A percentile compares a stretch with the other conserved stretches of the same genome.
phyloP scores from a whole-genome alignment of 2,329 filamentous ascomycete genomes.

The Rhinocladiella mackenziei region DNA sequence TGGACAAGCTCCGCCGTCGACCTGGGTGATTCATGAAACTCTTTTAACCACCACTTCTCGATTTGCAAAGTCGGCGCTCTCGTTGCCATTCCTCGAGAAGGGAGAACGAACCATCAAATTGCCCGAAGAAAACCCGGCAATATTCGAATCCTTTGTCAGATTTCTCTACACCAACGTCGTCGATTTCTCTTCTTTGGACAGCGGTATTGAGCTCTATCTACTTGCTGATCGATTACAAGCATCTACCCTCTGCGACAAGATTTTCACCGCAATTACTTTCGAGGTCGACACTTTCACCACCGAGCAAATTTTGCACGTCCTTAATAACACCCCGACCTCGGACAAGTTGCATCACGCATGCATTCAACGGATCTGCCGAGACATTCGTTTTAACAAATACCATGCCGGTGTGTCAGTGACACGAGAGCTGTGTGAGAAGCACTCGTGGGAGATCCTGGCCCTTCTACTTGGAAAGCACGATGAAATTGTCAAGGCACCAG shows the following conservation, averaged over 20 bases:
- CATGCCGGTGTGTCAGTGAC: no score
- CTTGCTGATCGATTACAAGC: constrained; percentile 10
- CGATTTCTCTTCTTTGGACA: background rate
- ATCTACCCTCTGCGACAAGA: background rate
- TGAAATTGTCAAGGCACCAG: background rate
- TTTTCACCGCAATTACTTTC: background rate
- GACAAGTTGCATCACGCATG: constrained; percentile 1
- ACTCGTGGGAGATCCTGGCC: constrained; percentile 6
- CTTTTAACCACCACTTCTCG: constrained; percentile 13
- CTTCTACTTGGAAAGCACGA: constrained; percentile 1
- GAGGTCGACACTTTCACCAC: background rate
- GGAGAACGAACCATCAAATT: constrained; percentile 13
- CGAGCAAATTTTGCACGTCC: constrained; percentile 3
- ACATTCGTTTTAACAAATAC: no score
- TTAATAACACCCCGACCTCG: constrained; percentile 2
- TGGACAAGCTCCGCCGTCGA: background rate
- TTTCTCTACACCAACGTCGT: constrained; percentile 17
- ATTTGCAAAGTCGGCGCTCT: constrained; percentile 17
- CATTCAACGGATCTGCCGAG: background rate
- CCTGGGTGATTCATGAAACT: constrained; percentile 21
- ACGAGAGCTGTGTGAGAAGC: background rate
- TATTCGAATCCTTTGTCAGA: constrained; percentile 18
- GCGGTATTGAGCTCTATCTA: background rate
- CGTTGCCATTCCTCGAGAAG: constrained; percentile 14
- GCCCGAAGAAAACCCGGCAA: constrained; percentile 21